A percentile compares a stretch with the other conserved stretches of the same genome.
phyloP scores from a whole-genome alignment of 345 rosid species.

The Clausena lansium region DNA sequence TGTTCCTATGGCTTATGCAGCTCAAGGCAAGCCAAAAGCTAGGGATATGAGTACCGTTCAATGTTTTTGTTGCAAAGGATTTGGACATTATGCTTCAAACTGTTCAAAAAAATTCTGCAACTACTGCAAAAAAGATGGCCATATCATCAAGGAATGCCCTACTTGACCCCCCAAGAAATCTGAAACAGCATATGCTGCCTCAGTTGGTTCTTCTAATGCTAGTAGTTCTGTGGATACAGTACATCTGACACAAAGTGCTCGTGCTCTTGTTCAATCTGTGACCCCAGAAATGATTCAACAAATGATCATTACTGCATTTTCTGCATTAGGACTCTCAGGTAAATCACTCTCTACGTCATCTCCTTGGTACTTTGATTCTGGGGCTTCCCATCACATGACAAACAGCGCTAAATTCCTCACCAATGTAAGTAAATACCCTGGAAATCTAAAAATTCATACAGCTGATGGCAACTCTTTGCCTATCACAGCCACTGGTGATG shows the following conservation, averaged over 20 bases:
- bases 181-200: neutral
- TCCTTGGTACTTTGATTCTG: neutral
- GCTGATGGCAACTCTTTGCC: neutral
- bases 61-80: neutral
- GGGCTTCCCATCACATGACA: constrained; percentile 7
- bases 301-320: constrained; percentile 10
- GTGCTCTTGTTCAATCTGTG: neutral
- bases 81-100: neutral
- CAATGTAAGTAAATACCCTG: neutral
- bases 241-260: too few species aligned
- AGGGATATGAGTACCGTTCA: neutral
- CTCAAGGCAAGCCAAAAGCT: neutral
- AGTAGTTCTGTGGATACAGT: neutral
- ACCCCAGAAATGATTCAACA: constrained; percentile 14
- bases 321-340: neutral
- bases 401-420: neutral
- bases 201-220: neutral
- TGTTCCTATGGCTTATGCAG: neutral
- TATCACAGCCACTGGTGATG: too few species aligned
- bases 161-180: neutral
- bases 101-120: neutral
- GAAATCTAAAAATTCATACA: constrained; percentile 9
- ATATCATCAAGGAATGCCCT: neutral
- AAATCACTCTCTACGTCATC: neutral
- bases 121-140: neutral